Conservation (phyloP, 2,329 filamentous ascomycete genomes). For the Fusarium metavorans region DNA sequence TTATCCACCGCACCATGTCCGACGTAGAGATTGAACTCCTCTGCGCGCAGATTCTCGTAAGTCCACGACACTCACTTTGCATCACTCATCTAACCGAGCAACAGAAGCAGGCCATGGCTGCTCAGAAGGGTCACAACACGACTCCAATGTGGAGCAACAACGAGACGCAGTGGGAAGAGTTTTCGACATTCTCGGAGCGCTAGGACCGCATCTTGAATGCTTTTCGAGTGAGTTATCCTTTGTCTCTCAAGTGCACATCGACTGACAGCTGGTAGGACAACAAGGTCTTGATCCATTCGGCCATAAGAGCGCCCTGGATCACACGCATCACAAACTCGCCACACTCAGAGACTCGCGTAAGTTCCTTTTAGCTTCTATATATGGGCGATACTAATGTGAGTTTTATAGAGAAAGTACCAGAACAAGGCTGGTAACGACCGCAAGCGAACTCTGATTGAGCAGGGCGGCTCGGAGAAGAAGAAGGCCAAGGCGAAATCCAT, state of each 20-base stretch:
- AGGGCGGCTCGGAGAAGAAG: conserved; percentile 22
- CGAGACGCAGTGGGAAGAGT: conserved; percentile 42
- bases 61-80: background rate
- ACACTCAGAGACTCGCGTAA: conserved; percentile 34
- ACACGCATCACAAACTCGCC: conserved; percentile 38
- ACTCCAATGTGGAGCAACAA: conserved; percentile 38
- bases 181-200: conserved; percentile 39
- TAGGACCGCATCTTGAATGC: conserved; percentile 39
- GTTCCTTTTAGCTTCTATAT: background rate
- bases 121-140: conserved; percentile 34
- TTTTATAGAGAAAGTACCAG: conserved; percentile 33
- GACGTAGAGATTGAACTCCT: conserved; percentile 40
- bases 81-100: background rate
- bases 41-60: conserved; percentile 32
- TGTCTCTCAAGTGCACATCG: fast-evolving
- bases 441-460: conserved; percentile 31
- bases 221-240: conserved; percentile 26
- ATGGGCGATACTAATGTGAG: background rate
- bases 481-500: background rate
- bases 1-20: conserved; percentile 31
- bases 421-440: conserved; percentile 42
- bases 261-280: conserved; percentile 25
- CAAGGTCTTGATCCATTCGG: conserved; percentile 42
- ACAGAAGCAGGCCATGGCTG: conserved; percentile 31
- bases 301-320: conserved; percentile 37